Evolutionary conservation across 805 yeast genomes (phyloP), one percentile per base, ranked within the genome.

Genomic region (Spathaspora gorwiae): DNA sequence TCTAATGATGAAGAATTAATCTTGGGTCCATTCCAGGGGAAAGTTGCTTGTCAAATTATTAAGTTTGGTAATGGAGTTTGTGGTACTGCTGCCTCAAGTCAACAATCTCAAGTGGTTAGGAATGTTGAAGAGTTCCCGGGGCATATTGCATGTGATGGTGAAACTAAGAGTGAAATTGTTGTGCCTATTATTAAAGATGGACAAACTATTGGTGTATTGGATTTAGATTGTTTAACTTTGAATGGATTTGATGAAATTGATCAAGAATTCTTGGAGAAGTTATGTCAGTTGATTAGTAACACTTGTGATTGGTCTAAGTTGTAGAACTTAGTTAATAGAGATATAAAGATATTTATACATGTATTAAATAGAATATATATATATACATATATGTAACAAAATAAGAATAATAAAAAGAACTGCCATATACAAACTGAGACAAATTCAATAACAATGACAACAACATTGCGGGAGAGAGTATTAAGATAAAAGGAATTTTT

Each of bases 61-160:
- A 58, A 68, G 45, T 68, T 84, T 42, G 97, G 96, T 5, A 74
- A 68, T 47, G 99, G 99, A 11, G 98, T 92, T 0, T 94, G 98
- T 67, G 98, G 99, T 5, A 68, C 79, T 1, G 95, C 96, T 1
- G 96, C 95, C 0, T 49, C 58, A 0, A 51, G 69, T 0, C 63
- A 64, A 45, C 44, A 61, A 37, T 85, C 96, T 1, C 96, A 89
- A 59, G 57, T 90, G 6, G 97, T 92, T 9, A 72, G 75, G 1
- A 79, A 92, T 60, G 98, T 92, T 2, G 73, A 84, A 15, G 61
- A 76, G 53, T 89, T 80, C 55, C 95, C 96, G 0, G 95, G 95
- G 1, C 98, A 92, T 60, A 94, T 92, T 52, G 98, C 98, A 0
- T 92, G 99, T 66, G 99, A 94, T 66, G 96, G 96, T 0, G 96